These are phyloP conservation scores for Rhododendron ovatum DNA, from an alignment of 148 eudicot species.

Conservation along the genomic window DNA sequence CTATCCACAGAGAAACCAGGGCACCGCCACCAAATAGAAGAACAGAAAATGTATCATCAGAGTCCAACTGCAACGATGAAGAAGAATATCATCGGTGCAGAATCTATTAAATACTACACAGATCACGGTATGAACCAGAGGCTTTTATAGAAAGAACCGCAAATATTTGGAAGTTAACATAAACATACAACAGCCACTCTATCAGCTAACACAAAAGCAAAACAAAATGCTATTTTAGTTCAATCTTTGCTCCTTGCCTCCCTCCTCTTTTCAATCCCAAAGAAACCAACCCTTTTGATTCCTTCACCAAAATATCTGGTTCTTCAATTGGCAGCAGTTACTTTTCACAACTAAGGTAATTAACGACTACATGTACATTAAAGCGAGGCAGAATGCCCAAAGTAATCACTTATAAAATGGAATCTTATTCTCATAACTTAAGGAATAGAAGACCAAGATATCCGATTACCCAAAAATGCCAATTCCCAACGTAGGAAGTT, in stretches of 20 bases:
- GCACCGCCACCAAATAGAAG: conserved; percentile 57
- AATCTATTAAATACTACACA: not conserved
- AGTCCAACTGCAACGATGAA: conserved; percentile 52
- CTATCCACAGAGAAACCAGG: conserved; percentile 51
- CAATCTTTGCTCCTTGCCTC: not conserved
- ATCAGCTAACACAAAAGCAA: not conserved
- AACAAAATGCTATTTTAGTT: not conserved
- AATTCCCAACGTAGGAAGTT: not conserved
- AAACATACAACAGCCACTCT: not conserved
- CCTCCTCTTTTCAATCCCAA: not conserved
- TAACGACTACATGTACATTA: not conserved
- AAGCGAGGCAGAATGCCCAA: not conserved
- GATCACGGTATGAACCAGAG: not conserved
- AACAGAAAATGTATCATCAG: conserved; percentile 40
- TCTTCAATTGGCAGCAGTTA: not conserved
- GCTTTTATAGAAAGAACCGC: not conserved
- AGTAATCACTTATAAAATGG: not conserved
- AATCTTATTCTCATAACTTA: not conserved
- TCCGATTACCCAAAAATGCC: not conserved
- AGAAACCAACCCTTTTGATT: not conserved
- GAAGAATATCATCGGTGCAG: not conserved
- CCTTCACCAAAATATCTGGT: not conserved
- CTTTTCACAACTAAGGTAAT: not conserved
- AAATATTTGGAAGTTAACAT: not conserved
- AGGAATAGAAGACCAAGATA: not conserved